Evolutionary conservation across 2,329 filamentous ascomycete species (phyloP).

Genomic region (Colletotrichum lindemuthianum): DNA sequence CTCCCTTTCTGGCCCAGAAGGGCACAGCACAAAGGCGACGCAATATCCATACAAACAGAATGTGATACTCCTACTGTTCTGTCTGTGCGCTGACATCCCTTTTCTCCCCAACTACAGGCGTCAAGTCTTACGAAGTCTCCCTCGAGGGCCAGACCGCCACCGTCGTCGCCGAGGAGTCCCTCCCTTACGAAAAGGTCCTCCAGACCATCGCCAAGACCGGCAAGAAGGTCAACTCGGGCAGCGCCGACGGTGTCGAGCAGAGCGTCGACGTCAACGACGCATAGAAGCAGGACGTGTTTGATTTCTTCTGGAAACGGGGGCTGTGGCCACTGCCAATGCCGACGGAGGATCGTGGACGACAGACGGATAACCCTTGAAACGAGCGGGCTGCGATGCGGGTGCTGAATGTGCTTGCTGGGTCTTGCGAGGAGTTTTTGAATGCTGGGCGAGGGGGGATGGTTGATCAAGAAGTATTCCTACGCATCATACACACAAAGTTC

Average conservation of each 20-base stretch:
- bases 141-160: slow-evolving; percentile 87
- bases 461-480: too few relatives aligned
- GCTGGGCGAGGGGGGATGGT: too few relatives aligned
- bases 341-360: not conserved
- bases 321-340: not conserved
- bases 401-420: not conserved
- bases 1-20: too few relatives aligned
- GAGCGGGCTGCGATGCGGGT: not conserved
- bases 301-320: too few relatives aligned
- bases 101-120: slow-evolving; percentile 62
- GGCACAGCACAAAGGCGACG: too few relatives aligned
- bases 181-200: slow-evolving; percentile 84
- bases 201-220: slow-evolving; percentile 94
- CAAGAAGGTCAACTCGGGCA: slow-evolving; percentile 85
- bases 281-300: not conserved
- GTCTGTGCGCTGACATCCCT: too few relatives aligned
- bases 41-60: too few relatives aligned
- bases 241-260: slow-evolving; percentile 72
- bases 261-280: slow-evolving; percentile 53
- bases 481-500: too few relatives aligned
- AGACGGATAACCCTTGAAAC: not conserved
- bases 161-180: slow-evolving; percentile 74
- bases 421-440: not conserved
- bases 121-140: slow-evolving; percentile 87
- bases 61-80: too few relatives aligned